Evolutionary conservation across 169 alveolate genomes (phyloP).

Genomic region (Plasmodium ovale): DNA sequence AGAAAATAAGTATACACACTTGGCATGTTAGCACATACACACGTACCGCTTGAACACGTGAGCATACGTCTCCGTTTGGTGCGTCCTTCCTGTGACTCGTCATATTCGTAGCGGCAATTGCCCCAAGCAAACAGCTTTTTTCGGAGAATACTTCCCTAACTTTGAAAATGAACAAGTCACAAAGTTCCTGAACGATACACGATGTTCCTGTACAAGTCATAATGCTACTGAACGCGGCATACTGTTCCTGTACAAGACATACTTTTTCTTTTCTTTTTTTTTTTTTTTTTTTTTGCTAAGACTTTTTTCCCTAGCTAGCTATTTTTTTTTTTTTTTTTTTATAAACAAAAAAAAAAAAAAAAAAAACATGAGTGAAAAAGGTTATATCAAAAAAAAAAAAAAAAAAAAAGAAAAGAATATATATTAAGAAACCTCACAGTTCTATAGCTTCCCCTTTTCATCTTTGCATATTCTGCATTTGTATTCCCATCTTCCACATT

Average conservation of each 20-base stretch:
- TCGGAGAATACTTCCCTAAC: too few relatives aligned
- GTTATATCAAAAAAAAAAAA: constrained; percentile 15
- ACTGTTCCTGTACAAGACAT: constrained; percentile 2
- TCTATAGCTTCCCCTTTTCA: background rate
- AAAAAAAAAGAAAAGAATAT: background rate
- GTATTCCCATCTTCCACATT: background rate
- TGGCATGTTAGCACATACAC: too few relatives aligned
- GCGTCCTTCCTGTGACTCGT: background rate
- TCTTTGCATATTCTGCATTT: background rate
- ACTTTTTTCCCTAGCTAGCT: constrained; percentile 4
- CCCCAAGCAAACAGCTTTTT: background rate
- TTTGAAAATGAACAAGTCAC: background rate
- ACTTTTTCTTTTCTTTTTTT: constrained; percentile 13
- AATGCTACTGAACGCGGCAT: too few relatives aligned
- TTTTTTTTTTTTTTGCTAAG: background rate
- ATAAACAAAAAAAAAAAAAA: constrained; percentile 13
- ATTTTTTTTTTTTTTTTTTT: background rate
- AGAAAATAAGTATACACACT: too few relatives aligned
- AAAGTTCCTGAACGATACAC: background rate
- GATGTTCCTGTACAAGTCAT: background rate
- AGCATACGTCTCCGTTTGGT: background rate
- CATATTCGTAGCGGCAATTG: background rate
- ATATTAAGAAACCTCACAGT: background rate
- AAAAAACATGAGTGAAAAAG: constrained; percentile 32
- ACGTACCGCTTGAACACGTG: too few relatives aligned